Conservation (phyloP, 2,329 filamentous ascomycete genomes). For the Rhinocladiella similis region DNA sequence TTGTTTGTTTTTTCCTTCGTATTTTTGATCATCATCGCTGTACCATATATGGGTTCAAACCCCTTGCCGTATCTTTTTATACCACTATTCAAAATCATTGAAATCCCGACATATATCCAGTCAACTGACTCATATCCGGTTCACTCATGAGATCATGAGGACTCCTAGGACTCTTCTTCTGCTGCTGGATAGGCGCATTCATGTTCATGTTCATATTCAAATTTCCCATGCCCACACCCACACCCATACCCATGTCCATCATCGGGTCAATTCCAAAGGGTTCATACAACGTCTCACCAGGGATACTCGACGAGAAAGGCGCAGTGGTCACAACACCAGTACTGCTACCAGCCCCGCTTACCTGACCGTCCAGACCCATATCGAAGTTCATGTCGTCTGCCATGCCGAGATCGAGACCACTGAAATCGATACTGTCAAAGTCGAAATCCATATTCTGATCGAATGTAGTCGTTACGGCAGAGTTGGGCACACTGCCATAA, state of each 20-base stretch:
- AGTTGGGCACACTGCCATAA: slow-evolving; percentile 15
- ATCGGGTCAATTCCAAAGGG: slow-evolving; percentile 9
- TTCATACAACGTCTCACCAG: slow-evolving; percentile 14
- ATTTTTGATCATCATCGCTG: no score
- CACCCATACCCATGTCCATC: slow-evolving; percentile 11
- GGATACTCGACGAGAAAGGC: slow-evolving; percentile 19
- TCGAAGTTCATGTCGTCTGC: slow-evolving; percentile 27
- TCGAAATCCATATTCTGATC: slow-evolving; percentile 28
- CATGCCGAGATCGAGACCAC: slow-evolving; percentile 25
- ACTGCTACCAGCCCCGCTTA: not conserved
- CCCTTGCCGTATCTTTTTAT: not conserved
- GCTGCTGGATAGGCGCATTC: not conserved
- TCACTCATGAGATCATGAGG: slow-evolving; percentile 17
- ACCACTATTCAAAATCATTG: slow-evolving; percentile 4
- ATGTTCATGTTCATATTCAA: not conserved
- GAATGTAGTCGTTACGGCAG: slow-evolving; percentile 11
- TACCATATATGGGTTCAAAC: not conserved
- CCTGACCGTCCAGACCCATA: slow-evolving; percentile 11
- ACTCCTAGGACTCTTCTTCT: slow-evolving; percentile 6
- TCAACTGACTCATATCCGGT: slow-evolving; percentile 19
- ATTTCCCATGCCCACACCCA: slow-evolving; percentile 11
- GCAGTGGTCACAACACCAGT: not conserved
- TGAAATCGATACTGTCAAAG: slow-evolving; percentile 30
- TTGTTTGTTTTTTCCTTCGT: no score
- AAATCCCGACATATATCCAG: slow-evolving; percentile 23